Conservation (phyloP, 169 alveolate species). For the Cryptosporidium viatorum region DNA sequence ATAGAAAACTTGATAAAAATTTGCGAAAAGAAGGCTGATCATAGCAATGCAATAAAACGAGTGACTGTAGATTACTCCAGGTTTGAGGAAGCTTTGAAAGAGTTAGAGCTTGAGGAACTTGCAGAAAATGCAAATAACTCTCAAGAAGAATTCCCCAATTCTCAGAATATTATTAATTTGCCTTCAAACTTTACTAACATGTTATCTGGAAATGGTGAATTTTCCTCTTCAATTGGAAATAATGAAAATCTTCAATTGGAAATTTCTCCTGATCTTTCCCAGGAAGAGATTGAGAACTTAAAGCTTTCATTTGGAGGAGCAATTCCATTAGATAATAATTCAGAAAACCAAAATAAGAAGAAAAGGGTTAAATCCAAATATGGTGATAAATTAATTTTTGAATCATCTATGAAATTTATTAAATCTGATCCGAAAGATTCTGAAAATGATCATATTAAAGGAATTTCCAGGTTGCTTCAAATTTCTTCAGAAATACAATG, state of each 20-base stretch:
- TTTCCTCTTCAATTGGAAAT: constrained; percentile 2
- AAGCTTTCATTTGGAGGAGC: constrained; percentile 42
- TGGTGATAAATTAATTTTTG: constrained; percentile 7
- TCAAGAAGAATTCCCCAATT: neutral
- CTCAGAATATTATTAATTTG: constrained; percentile 42
- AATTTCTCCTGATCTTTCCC: constrained; percentile 67
- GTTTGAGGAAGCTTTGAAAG: constrained; percentile 46
- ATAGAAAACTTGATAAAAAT: constrained; percentile 27
- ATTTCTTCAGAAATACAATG: constrained; percentile 69
- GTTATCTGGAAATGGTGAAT: neutral
- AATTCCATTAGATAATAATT: neutral
- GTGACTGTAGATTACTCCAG: constrained; percentile 65
- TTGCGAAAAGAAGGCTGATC: constrained; percentile 74
- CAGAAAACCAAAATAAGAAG: neutral
- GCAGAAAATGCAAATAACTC: neutral
- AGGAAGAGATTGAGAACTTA: constrained; percentile 59
- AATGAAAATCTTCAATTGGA: constrained; percentile 48
- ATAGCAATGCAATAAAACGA: constrained; percentile 43
- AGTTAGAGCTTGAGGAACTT: constrained; percentile 39
- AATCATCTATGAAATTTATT: constrained; percentile 1
- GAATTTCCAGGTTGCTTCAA: constrained; percentile 54
- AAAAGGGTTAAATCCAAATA: constrained; percentile 4
- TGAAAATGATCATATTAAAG: constrained; percentile 18
- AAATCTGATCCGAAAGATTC: neutral
- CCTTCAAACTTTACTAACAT: constrained; percentile 13